Evolutionary conservation across 2,329 filamentous ascomycete species (phyloP), one percentile per base, ranked within the genome.

Genomic region (Aspergillus sp.): DNA sequence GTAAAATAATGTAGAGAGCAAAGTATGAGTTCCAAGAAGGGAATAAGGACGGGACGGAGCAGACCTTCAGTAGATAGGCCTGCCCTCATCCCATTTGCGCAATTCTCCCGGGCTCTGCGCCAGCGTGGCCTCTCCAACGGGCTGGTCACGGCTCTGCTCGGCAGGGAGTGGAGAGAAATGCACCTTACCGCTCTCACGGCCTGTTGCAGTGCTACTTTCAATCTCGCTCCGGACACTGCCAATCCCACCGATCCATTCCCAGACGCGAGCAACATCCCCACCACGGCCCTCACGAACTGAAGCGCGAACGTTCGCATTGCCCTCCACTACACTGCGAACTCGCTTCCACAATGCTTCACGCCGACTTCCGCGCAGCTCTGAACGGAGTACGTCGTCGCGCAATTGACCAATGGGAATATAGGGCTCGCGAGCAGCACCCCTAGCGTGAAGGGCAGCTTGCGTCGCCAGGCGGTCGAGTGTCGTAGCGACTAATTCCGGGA

Each of bases 361-460:
- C 68, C 92, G 86, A 8, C 83, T 82, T 19, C 93, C 83, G 3
- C 86, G 89, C 74, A 97, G 91, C 62, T 96, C 88, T 27, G 89
- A 86, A 19, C 94, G 84, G 41, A 99, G 82, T 3, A 99, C 89
- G 71, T 98, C 94, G 71, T 99, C 95, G 61, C 95, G 84, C 57
- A 99, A 80, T 73, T 98, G 95, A 0, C 91, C 91, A 68, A 97
- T 85, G 71, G 92, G 91, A 63, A 99, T 85, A 79, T 90, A 96
- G 1, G 88, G 83, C 63, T 97, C 93, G 17, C 87, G 85, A 54
- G 83, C 88, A 62, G 74, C 83, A 48, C 87, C 86, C 54, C 84
- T 80, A 19, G 82, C 88, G 63, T 92, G 89, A n/a, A 94, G 78
- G 63, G 91, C 88, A 62, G 94, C 95, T 73, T 98, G 94, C 38